Base-by-base conservation (phyloP, 345 rosid genomes). In the Hibiscus syriacus region DNA sequence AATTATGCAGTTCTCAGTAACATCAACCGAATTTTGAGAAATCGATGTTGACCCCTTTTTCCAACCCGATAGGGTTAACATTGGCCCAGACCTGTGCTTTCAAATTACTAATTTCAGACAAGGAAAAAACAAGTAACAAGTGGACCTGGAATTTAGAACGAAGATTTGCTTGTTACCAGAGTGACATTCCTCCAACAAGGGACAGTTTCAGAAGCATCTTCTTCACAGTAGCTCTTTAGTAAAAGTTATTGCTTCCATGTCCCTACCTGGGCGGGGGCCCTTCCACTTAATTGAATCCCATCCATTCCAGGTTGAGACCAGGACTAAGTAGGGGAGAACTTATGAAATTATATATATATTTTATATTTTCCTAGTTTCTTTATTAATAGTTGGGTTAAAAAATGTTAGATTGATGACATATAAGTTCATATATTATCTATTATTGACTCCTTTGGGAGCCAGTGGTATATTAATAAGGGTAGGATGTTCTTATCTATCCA, bases 121-220 rank as follows among this genome's bases (percentile, higher is more conserved):
- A 34, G 16, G 45, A 34, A 58, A 34, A 58, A 58, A 58, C 8
- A 17, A 45, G 43, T 19, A 58, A 43, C 45, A 32, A 14, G 45
- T 58, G 45, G 64, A 34, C 45, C 64, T 58, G 64, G 45, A 58
- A 4, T 58, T 23, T 23, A 16, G 67, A 23, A 25, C 43, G 36
- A 63, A 23, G 41, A 5, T 9, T 65, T 29, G 27, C 22, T 48
- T 65, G 43, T 29, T 65, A 13, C 45, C 19, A 17, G 45, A 30
- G 17, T 65, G 69, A 65, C 69, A 65, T 49, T 30, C 69, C 43
- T n/a, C 69, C 69, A 49, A 65, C 69, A 65, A 49, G 45, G 69
- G 57, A 30, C 69, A 57, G 12, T 64, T 64, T 64, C 6, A 26
- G 54, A 64, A 45, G 25, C 55, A 64, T 64, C 38, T 25, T 45